Conservation (phyloP, 2,329 filamentous ascomycete species). For the Colletotrichum scovillei region DNA sequence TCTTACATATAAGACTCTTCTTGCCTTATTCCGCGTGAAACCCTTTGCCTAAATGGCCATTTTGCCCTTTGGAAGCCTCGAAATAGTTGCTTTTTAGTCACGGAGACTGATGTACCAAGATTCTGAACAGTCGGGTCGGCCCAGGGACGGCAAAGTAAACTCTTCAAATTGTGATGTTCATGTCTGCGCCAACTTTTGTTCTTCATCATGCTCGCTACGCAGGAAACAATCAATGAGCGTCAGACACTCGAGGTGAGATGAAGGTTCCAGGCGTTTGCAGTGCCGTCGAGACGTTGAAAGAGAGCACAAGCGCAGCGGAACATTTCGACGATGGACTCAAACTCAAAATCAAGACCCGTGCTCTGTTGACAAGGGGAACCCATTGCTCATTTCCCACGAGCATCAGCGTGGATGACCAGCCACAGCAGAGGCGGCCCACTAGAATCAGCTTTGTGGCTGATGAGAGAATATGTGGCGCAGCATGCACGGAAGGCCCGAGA, state of each 20-base stretch:
- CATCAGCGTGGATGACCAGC: no score
- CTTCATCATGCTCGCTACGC: not conserved
- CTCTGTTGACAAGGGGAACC: not conserved
- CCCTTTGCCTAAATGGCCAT: not conserved
- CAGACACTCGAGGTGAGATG: not conserved
- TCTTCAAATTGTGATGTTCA: not conserved
- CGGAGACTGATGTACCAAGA: not conserved
- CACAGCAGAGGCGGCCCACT: no score
- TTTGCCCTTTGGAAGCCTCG: not conserved
- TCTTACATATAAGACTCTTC: not conserved
- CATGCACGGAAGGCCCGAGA: not conserved
- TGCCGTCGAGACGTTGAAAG: not conserved
- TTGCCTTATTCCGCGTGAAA: not conserved
- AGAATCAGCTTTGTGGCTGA: not conserved
- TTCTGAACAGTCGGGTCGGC: not conserved
- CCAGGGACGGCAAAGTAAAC: not conserved
- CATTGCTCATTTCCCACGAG: not conserved
- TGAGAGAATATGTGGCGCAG: not conserved
- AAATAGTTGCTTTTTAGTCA: not conserved
- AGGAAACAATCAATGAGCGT: not conserved
- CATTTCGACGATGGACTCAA: constrained; percentile 15
- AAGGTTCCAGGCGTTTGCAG: not conserved
- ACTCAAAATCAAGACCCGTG: constrained; percentile 12
- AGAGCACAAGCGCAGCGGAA: constrained; percentile 19
- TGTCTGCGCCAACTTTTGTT: no score